Percentiles rank a stretch among this genome's conserved stretches.
Evolutionary conservation across 352 stramenopile genomes (phyloP).

Genomic region (Phytophthora fragariae): DNA sequence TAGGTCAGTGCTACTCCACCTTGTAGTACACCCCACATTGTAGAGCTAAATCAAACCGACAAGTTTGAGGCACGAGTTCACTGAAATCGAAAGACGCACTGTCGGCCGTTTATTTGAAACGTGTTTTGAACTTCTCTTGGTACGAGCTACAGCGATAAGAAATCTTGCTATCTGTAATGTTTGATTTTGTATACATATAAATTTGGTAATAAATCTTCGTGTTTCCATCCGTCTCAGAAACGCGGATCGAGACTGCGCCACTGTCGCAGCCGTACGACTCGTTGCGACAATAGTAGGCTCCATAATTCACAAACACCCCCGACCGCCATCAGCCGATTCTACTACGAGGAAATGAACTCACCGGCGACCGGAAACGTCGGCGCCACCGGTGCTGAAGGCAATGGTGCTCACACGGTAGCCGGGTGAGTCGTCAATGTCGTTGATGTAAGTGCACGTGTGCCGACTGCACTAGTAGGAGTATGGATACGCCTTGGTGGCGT

Average conservation of each 20-base stretch:
- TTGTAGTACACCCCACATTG: not conserved
- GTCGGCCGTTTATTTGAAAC: not conserved
- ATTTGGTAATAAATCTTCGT: conserved; percentile 11
- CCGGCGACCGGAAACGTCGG: not conserved
- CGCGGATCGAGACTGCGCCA: not conserved
- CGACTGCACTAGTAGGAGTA: not conserved
- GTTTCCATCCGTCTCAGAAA: not conserved
- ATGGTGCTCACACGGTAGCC: not conserved
- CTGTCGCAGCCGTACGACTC: not conserved
- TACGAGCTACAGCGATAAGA: conserved; percentile 9
- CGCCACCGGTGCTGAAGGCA: not conserved
- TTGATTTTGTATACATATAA: not conserved
- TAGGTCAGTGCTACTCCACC: not conserved
- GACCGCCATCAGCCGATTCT: not conserved
- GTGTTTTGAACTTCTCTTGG: not conserved
- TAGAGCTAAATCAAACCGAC: not conserved
- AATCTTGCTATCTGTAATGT: not conserved
- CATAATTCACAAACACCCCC: not conserved
- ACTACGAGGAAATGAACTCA: not conserved
- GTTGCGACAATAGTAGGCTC: not conserved
- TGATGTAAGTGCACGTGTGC: not conserved
- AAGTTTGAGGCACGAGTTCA: not conserved
- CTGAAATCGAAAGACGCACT: conserved; percentile 3
- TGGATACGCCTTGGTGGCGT: too few species aligned
- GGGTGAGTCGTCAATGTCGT: not conserved